Base-by-base conservation (phyloP, 2,329 filamentous ascomycete species). In the Fusarium protoensiforme region DNA sequence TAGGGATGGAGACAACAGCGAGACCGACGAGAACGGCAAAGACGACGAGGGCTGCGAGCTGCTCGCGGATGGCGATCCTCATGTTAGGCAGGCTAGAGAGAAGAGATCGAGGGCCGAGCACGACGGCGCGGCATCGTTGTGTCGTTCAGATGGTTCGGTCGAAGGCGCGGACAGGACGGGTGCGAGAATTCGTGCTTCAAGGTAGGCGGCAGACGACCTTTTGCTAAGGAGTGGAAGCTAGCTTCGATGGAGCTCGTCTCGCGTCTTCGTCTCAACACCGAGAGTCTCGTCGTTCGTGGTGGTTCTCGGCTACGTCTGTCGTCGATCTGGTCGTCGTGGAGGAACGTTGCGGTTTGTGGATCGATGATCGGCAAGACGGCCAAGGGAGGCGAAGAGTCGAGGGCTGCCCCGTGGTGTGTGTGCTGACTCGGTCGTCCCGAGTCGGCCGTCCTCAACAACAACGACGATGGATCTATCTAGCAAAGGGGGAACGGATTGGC, bases 1-100 rank as follows among this genome's bases (percentile, higher is more conserved):
- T 93, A 77, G 95, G 94, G 71, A 98, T 89, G 18, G 94, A 91
- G 69, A 98, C 88, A 70, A 97, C 91, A 64, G 92, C 90, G 70
- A 98, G 88, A 62, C 92, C 92, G 65, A 93, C 84, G 65, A 97
- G 88, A 57, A 94, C 91, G 68, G 93, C 90, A 68, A 94, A 80
- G 73, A 96, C 86, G 78, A 98, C 94, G 73, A 98, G 87, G 81
- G 92, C 87, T 75, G 91, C 94, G 77, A 98, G 88, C 88, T 98
- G 95, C 84, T 95, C 92, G 75, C 94, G 90, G 78, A 98, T 98
- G 66, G 93, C 92, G 81, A 98, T 90, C 82, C 94, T 91, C 94
- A 98, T 96, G 67, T 64, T 81, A 70, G 77, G 73, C 73, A 75
- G 75, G 69, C 69, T 78, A 77, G 59, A 69, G 71, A 56, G 67